Conservation (phyloP, 1,284 basidiomycete species). For the Lentinula novae-zelandiae region DNA sequence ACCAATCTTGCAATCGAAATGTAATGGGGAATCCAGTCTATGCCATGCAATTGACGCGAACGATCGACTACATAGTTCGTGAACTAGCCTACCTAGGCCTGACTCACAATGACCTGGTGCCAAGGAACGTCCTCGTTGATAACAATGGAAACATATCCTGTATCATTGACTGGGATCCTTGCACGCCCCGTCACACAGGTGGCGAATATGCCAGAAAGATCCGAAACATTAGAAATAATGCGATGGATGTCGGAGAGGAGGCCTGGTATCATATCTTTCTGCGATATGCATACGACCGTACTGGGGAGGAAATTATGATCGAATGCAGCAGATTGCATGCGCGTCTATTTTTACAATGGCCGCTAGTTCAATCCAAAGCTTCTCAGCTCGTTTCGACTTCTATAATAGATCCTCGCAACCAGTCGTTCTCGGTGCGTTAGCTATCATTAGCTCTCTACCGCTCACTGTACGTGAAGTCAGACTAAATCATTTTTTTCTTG, state of each 20-base stretch:
- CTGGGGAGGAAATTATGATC: slow-evolving; percentile 5
- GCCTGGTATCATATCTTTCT: slow-evolving; percentile 2
- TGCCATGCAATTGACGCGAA: not conserved
- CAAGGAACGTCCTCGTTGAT: slow-evolving; percentile 3
- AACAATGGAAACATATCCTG: not conserved
- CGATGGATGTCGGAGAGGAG: not conserved
- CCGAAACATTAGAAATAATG: not conserved
- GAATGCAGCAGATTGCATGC: not conserved
- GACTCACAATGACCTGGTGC: slow-evolving; percentile 2
- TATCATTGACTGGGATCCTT: slow-evolving; percentile 10
- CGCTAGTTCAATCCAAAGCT: not conserved
- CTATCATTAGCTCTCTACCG: no score
- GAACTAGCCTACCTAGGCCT: not conserved
- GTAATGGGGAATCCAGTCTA: not conserved
- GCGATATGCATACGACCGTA: not conserved
- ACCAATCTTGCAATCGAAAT: not conserved
- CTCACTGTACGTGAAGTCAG: no score
- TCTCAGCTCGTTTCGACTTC: not conserved
- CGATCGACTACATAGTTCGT: not conserved
- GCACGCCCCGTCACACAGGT: not conserved
- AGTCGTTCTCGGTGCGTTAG: no score
- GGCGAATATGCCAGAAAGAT: slow-evolving; percentile 7
- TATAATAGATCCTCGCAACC: not conserved
- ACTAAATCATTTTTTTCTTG: not conserved
- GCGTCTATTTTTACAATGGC: not conserved